Evolutionary conservation across 306 rosid genomes (phyloP), one percentile per base, ranked within the genome.

Genomic region (Prunus armeniaca): DNA sequence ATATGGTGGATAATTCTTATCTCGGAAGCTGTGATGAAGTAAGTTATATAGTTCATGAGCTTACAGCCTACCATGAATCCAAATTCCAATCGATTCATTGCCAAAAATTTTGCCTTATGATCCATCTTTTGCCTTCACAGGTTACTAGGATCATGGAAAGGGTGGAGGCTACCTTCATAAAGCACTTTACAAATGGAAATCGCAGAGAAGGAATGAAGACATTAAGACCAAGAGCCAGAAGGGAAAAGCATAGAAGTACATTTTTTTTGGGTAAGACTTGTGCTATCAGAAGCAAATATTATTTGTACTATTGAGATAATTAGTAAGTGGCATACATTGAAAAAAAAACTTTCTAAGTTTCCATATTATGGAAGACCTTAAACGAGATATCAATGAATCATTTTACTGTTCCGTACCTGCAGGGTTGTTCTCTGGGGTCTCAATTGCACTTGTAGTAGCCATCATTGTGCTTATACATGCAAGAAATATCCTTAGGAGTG

Each of bases 1-100:
- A 89, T 69, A 87, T 87, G 93, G 88, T 93, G 80, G 92, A 90
- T 52, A 77, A 32, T 62, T 90, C 97, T 34, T 82, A 76, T 80
- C 80, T 93, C 7, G 87, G 96, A 9, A 78, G 80, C 73, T 75
- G 88, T 25, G 87, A 84, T 32, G 87, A 90, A 91, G 96, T 93
- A 55, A 10, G 69, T 76, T 11, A 60, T 49, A 49, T 62, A 34
- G 67, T 61, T 66, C 57, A n/a, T 50, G 34, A 68, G 19, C 15
- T 41, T 6, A 25, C 52, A 17, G 11, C 57, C 56, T 71, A 51
- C 22, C 2, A 14, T 62, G 51, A 6, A 38, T 58, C 20, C 67
- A 30, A 28, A 6, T 28, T 58, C 20, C 67, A 30, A 28, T 27
- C 20, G 47, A 71, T 10, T 19, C 9, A 22, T 46, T 17, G 5